phyloP scores from a whole-genome alignment of 768 basidiomycete genomes.

The Melanogaster broomeanus region DNA sequence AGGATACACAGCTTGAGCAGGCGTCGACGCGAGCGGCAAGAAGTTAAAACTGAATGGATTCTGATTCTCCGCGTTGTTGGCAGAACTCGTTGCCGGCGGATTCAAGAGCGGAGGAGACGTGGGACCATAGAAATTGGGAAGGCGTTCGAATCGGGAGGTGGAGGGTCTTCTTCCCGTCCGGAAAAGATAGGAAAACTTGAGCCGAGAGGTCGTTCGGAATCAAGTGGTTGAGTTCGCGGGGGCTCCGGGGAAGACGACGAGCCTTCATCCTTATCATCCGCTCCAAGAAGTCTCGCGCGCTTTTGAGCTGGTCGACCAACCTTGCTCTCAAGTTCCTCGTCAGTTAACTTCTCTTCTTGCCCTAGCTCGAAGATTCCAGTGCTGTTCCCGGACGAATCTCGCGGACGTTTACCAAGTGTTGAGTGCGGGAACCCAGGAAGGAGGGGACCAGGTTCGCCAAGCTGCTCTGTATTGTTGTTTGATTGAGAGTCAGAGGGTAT shows the following conservation, averaged over 20 bases:
- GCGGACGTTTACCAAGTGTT: conserved; percentile 66
- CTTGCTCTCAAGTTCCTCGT: conserved; percentile 39
- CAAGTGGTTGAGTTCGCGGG: conserved; percentile 17
- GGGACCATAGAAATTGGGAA: conserved; percentile 53
- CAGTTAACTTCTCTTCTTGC: conserved; percentile 38
- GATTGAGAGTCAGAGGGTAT: conserved; percentile 10
- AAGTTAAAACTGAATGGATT: conserved; percentile 56
- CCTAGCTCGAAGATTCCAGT: conserved; percentile 44
- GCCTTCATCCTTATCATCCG: conserved; percentile 26
- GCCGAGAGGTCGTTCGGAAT: conserved; percentile 28
- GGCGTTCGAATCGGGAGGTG: conserved; percentile 51
- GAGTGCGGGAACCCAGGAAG: conserved; percentile 44
- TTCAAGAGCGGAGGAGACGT: conserved; percentile 40
- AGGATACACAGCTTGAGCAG: conserved; percentile 43
- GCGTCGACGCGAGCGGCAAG: conserved; percentile 52
- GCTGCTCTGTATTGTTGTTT: conserved; percentile 9
- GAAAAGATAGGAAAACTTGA: conserved; percentile 52
- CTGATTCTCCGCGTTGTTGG: conserved; percentile 53
- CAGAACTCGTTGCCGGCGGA: conserved; percentile 45
- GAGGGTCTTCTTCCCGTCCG: conserved; percentile 44
- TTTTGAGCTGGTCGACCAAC: conserved; percentile 54
- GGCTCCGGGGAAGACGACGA: conserved; percentile 7
- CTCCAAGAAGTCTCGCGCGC: conserved; percentile 40
- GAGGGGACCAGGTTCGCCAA: conserved; percentile 16
- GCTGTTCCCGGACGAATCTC: conserved; percentile 51